Evolutionary conservation across 768 basidiomycete species (phyloP).

Genomic region (Serendipita sp.): DNA sequence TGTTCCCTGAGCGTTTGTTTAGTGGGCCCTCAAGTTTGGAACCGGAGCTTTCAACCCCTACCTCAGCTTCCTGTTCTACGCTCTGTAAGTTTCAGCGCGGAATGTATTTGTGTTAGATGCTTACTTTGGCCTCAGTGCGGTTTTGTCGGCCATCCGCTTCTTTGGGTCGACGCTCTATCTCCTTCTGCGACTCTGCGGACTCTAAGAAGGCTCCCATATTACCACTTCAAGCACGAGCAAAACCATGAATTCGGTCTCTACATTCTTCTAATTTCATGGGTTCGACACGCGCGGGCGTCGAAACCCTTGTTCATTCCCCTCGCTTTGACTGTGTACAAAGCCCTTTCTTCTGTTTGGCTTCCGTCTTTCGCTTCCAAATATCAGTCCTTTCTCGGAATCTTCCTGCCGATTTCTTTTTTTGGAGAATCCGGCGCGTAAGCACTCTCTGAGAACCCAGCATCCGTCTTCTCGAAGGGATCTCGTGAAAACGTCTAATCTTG

Average conservation of each 20-base stretch:
- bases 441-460: too few species aligned
- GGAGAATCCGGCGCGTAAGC: too few species aligned
- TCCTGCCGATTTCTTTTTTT: neutral
- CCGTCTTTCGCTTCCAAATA: neutral
- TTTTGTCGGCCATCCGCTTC: slow-evolving; percentile 68
- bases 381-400: neutral
- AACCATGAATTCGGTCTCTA: neutral
- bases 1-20: slow-evolving; percentile 48
- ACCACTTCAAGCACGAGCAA: neutral
- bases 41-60: slow-evolving; percentile 75
- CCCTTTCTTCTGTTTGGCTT: neutral
- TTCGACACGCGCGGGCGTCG: neutral
- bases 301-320: neutral
- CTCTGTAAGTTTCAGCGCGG: slow-evolving; percentile 26
- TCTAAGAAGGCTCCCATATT: slow-evolving; percentile 21
- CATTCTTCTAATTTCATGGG: neutral
- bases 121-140: slow-evolving; percentile 34
- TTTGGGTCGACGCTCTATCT: slow-evolving; percentile 65
- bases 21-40: slow-evolving; percentile 16
- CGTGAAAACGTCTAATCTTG: too few species aligned
- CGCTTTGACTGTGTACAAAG: slow-evolving; percentile 4
- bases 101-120: neutral
- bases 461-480: too few species aligned
- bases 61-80: slow-evolving; percentile 63
- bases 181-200: slow-evolving; percentile 54